Percentiles rank a stretch among this genome's conserved stretches.
phyloP scores from a whole-genome alignment of 2,329 filamentous ascomycete genomes.

The Arthrobotrys iridis region DNA sequence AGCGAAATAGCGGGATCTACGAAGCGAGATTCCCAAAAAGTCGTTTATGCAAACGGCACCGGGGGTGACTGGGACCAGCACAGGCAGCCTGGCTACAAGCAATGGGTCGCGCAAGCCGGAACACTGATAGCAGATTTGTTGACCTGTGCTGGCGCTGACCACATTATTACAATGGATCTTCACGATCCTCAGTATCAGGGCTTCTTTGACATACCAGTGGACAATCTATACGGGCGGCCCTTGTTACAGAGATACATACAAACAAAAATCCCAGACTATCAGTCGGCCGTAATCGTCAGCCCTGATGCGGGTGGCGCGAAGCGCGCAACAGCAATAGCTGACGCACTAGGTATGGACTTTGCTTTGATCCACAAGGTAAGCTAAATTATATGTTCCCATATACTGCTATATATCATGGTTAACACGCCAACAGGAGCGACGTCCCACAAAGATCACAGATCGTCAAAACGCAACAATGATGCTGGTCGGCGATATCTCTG shows the following conservation, averaged over 20 bases:
- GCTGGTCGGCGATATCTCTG: slow-evolving; percentile 85
- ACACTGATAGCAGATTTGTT: slow-evolving; percentile 93
- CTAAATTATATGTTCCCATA: not conserved
- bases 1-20: slow-evolving; percentile 45
- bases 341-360: slow-evolving; percentile 92
- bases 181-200: slow-evolving; percentile 97
- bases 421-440: slow-evolving; percentile 55
- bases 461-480: slow-evolving; percentile 75
- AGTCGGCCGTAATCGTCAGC: slow-evolving; percentile 89
- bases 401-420: not conserved
- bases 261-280: slow-evolving; percentile 83
- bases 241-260: slow-evolving; percentile 77
- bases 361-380: slow-evolving; percentile 95
- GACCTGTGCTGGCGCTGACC: slow-evolving; percentile 93
- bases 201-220: slow-evolving; percentile 98
- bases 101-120: slow-evolving; percentile 97
- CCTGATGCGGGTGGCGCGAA: slow-evolving; percentile 97
- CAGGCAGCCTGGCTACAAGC: slow-evolving; percentile 91
- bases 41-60: slow-evolving; percentile 69
- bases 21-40: slow-evolving; percentile 58
- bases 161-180: slow-evolving; percentile 97
- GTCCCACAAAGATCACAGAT: slow-evolving; percentile 83
- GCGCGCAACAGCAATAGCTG: slow-evolving; percentile 92
- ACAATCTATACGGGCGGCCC: slow-evolving; percentile 91
- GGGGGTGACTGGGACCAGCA: slow-evolving; percentile 71